These are phyloP conservation scores for Penicillium bovifimosum DNA, from an alignment of 495 filamentous ascomycete genomes.

Conservation along the genomic window DNA sequence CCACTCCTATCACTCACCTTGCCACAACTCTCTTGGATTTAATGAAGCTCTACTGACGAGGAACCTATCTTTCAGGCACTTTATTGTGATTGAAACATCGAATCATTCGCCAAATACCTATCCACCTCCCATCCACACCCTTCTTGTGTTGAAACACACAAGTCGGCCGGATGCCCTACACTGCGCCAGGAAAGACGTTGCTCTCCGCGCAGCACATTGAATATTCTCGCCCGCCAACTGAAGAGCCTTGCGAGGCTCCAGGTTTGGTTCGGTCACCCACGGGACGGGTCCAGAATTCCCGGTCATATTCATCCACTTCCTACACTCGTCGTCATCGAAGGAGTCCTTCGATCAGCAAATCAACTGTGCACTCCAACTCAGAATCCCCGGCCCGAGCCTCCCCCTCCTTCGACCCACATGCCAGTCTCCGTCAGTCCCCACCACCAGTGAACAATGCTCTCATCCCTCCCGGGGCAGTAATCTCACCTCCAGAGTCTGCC, in stretches of 20 bases:
- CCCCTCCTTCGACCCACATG: constrained; percentile 47
- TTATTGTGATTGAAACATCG: constrained; percentile 6
- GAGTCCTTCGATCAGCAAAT: constrained; percentile 50
- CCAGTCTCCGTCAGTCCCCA: constrained; percentile 69
- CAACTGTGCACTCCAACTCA: constrained; percentile 21
- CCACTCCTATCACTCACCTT: background rate
- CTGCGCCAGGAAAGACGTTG: constrained; percentile 76
- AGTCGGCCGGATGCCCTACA: constrained; percentile 81
- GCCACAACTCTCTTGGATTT: constrained; percentile 12
- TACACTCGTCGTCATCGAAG: constrained; percentile 66
- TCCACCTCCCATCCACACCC: constrained; percentile 1
- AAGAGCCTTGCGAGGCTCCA: constrained; percentile 39
- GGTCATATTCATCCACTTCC: constrained; percentile 71
- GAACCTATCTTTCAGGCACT: background rate
- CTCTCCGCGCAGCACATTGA: constrained; percentile 66
- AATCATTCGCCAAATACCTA: background rate
- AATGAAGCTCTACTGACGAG: background rate
- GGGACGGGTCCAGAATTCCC: constrained; percentile 54
- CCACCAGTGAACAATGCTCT: constrained; percentile 64
- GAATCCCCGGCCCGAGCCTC: constrained; percentile 36
- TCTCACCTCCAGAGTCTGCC: constrained; percentile 82
- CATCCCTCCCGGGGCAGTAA: constrained; percentile 74
- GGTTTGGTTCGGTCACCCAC: constrained; percentile 30
- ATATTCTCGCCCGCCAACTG: constrained; percentile 54
- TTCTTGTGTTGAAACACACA: constrained; percentile 41